Evolutionary conservation across 805 yeast genomes (phyloP), one percentile per base, ranked within the genome.

Genomic region (Cyberlindnera xishuangbannaensis): DNA sequence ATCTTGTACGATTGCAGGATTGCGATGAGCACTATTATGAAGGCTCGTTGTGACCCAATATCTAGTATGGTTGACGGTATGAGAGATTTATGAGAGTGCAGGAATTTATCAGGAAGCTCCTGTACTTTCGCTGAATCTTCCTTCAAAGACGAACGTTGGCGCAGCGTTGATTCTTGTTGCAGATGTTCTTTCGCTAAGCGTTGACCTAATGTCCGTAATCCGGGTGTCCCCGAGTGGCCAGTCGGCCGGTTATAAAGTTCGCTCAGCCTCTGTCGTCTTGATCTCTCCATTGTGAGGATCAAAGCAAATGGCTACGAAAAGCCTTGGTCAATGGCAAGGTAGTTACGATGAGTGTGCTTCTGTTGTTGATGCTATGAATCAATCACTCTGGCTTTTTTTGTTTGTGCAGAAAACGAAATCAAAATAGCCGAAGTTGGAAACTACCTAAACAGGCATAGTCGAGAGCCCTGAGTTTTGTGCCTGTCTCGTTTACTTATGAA

Each of bases 1-100:
- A 84, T 36, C 53, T 92, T 90, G 73, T 83, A 83, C n/a, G 84
- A 73, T 56, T 88, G 97, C n/a, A 90, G 66, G 21, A 83, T 64
- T 2, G 72, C 62, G 51, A 86, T 84, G 9, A 83, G 40, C 2
- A 84, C 71, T n/a, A 78, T 55, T 3, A 77, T 68, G 35, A 84
- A 69, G 22, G 76, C 56, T 40, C 95, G 64, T 56, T 90, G 98
- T 11, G 83, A 74, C 2, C 84, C 84, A 6, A 73, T 72, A 43
- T 86, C 95, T 17, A 88, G 52, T 2, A 78, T 62, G 6, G 68
- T 60, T 12, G 75, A 67, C 0, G 95, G 84, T 26, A 90, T 76
- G 26, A 83, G 59, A 4, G 78, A 45, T 15, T 44, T 40, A 9
- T 28, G 24, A 3, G 30, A 4, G 8, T 12, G 31, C 2, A 28